Base-by-base conservation (phyloP, 2,329 filamentous ascomycete genomes). In the Aurifilum marmelostoma region DNA sequence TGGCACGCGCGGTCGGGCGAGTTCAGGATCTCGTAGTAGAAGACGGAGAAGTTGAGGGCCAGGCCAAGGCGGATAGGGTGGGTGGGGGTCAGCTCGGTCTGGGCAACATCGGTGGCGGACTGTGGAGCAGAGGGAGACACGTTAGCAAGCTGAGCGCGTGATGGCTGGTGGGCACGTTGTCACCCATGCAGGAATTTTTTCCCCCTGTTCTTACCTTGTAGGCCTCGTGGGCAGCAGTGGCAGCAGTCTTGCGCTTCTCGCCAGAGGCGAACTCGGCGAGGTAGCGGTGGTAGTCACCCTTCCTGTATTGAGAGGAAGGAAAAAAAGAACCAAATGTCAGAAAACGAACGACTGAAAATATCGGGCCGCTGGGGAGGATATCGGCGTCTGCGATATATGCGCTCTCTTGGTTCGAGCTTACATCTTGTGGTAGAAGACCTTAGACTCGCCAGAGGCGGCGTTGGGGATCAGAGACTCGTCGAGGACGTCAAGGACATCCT, bases 341-440 rank as follows among this genome's bases (percentile, higher is more conserved):
- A 65, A 58, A 58, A 58, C 27, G 29, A 50, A 58, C 34, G 9
- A 47, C 21, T n/a, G 18, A 2, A 7, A 3, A 41, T 27, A 27
- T 2, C 7, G 9, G n/a, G 11, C 24, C 2, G 18, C 9, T 6
- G 9, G 21, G 32, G 4, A 34, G 34, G 34, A 34, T n/a, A 27
- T 52, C 21, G 34, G n/a, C 34, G 37, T 8, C 3, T 29, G 34
- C 34, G 37, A 52, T 12, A 32, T 11, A 34, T 8, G 4, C 4
- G 34, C 34, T 47, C 37, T n/a, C 18, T 16, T 47, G n/a, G 8
- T 8, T 32, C 14, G 24, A 14, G 87, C 92, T 77, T 86, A 97
- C 95, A 98, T 98, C 91, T 98, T 98, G 91, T 97, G 94, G 88
- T 98, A 98, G 85, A 98, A 98, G 81, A 98, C 95, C 91, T 97